Evolutionary conservation across 148 eudicot species (phyloP).

Genomic region (Chenopodium formosanum): DNA sequence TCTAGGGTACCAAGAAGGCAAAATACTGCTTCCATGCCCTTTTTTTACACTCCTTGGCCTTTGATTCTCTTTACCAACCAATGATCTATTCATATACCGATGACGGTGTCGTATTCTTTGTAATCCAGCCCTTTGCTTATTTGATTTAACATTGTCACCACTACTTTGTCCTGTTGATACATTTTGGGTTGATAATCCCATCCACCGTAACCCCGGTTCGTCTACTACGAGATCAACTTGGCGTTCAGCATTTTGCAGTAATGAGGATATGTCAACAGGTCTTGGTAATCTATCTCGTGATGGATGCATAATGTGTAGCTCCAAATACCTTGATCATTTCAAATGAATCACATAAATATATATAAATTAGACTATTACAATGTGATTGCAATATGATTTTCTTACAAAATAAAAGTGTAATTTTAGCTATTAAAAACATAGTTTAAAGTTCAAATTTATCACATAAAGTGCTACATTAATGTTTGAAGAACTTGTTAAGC

Average conservation of each 20-base stretch:
- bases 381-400: no score
- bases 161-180: constrained; percentile 2
- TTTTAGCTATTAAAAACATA: no score
- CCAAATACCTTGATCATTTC: not conserved
- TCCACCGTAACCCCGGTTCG: constrained; percentile 27
- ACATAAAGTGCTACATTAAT: no score
- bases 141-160: not conserved
- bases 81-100: constrained; percentile 14
- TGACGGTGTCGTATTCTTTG: constrained; percentile 7
- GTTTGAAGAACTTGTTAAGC: no score
- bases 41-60: constrained; percentile 2
- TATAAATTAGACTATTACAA: not conserved
- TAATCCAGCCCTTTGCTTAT: not conserved
- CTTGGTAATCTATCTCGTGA: constrained; percentile 30
- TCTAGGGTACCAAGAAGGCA: constrained; percentile 72
- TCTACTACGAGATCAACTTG: constrained; percentile 30
- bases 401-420: no score
- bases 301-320: constrained; percentile 24
- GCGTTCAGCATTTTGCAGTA: constrained; percentile 25
- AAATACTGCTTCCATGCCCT: constrained; percentile 24
- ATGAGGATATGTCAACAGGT: constrained; percentile 26
- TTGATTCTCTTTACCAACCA: constrained; percentile 18
- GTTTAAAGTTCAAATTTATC: no score
- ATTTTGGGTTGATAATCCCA: constrained; percentile 14
- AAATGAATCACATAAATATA: not conserved